phyloP scores from a whole-genome alignment of 192 early-diverging fungal species.

The Entomortierella beljakovae region DNA sequence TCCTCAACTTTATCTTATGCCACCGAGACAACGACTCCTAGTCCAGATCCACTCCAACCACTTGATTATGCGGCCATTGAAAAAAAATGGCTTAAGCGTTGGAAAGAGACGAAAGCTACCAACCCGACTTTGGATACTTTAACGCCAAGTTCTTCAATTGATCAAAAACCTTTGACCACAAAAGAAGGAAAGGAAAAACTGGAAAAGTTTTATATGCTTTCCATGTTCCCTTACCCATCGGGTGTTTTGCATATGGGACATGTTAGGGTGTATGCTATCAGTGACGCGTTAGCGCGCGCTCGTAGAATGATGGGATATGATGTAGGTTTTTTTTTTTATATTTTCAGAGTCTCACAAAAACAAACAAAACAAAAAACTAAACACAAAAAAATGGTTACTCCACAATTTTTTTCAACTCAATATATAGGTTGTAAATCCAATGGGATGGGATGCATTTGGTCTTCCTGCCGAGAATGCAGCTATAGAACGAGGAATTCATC shows the following conservation, averaged over 20 bases:
- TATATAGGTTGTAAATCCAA: constrained; percentile 88
- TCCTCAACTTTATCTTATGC: constrained; percentile 3
- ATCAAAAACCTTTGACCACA: too few relatives aligned
- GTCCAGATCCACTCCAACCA: constrained; percentile 8
- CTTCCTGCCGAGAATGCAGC: constrained; percentile 99
- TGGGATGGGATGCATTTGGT: constrained; percentile 99
- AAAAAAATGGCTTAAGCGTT: constrained; percentile 71
- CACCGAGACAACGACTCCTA: neutral
- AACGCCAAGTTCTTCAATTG: neutral
- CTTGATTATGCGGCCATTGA: constrained; percentile 69
- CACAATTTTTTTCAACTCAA: too few relatives aligned
- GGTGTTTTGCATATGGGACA: constrained; percentile 97
- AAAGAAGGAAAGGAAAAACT: constrained; percentile 20
- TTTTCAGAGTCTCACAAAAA: neutral
- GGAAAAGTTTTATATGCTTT: constrained; percentile 83
- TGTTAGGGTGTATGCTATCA: constrained; percentile 95
- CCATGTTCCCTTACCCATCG: constrained; percentile 98
- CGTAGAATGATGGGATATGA: constrained; percentile 77
- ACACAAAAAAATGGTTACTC: too few relatives aligned
- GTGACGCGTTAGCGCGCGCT: constrained; percentile 86
- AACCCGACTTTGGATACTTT: neutral
- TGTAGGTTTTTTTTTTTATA: constrained; percentile 52
- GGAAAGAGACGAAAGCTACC: constrained; percentile 46
- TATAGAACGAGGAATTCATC: constrained; percentile 82
- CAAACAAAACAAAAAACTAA: too few relatives aligned